Evolutionary conservation across 2,329 filamentous ascomycete species (phyloP).

Genomic region (Nannizziopsis arthrosporioides): DNA sequence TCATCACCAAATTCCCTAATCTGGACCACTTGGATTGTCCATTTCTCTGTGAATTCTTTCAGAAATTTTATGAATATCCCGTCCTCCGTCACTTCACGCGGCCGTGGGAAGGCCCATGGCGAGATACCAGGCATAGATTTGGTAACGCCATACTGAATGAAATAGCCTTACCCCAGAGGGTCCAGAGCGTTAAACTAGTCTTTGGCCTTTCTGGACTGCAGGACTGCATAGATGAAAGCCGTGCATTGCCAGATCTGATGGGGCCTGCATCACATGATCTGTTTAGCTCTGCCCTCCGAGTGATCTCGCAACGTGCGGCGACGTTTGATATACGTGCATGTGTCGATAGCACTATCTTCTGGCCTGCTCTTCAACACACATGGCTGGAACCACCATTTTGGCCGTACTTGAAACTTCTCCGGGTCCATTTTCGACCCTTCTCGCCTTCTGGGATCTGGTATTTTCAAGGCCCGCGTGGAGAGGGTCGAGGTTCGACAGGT

Average conservation of each 20-base stretch:
- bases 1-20: neutral
- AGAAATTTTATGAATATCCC: neutral
- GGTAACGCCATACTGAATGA: neutral
- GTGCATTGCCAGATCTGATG: constrained; percentile 5
- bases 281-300: constrained; percentile 6
- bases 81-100: neutral
- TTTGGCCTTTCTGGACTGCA: neutral
- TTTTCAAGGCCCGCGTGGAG: constrained; percentile 9
- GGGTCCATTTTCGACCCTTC: constrained; percentile 2
- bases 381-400: neutral
- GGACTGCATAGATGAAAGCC: constrained; percentile 1
- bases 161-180: neutral
- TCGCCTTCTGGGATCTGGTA: constrained; percentile 10
- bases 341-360: neutral
- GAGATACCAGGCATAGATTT: constrained; percentile 10
- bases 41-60: neutral
- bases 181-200: neutral
- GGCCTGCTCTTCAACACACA: neutral
- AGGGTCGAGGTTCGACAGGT: neutral
- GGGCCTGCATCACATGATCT: constrained; percentile 2
- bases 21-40: neutral
- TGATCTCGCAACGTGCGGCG: constrained; percentile 3
- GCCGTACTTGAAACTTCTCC: constrained; percentile 3
- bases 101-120: constrained; percentile 1
- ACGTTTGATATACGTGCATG: neutral